Evolutionary conservation across 2,329 filamentous ascomycete genomes (phyloP), one percentile per base, ranked within the genome.

Genomic region (Sporothrix brasiliensis): DNA sequence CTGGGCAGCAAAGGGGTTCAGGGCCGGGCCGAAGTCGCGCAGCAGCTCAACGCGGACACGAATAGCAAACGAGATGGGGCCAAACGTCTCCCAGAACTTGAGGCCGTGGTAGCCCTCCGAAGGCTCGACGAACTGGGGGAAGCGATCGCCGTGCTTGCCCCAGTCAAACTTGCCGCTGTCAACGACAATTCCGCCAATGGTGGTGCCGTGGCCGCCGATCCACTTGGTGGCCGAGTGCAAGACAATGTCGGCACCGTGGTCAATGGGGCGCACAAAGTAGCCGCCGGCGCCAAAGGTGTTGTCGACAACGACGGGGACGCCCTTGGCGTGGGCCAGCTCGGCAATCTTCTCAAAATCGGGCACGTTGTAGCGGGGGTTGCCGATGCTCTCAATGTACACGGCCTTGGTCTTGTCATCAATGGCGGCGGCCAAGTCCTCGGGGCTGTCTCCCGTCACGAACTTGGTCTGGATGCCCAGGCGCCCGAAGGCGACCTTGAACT

Each of bases 261-360:
- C 90, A 76, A 97, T 94, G 53, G 94, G 94, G 7, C 91, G 89
- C 75, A 90, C 84, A 79, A 92, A 96, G 85, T 92, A 97, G 67
- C 94, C 94, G 71, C 94, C 94, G 14, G 94, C 94, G 61, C 94
- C 94, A 76, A 97, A 97, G 10, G 94, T 97, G 84, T 97, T 97
- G 83, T 97, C 94, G 65, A 94, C 91, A 73, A 91, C 83, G 3
- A 91, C 79, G 11, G 89, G 89, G 3, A 92, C 86, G 34, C 89
- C 89, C 78, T 86, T 86, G 70, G 84, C 85, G 74, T 88, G 93
- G 19, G 93, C 93, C 67, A 92, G 85, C 80, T 92, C 91, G 69
- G 89, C 90, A 79, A 97, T 94, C 67, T 89, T 91, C 82, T 94
- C 92, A 69, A 97, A 90, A 78, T 97, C 93, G 3, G 94, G 94